Conservation (phyloP, 192 early-diverging fungal species). For the Spizellomyces punctatus region DNA sequence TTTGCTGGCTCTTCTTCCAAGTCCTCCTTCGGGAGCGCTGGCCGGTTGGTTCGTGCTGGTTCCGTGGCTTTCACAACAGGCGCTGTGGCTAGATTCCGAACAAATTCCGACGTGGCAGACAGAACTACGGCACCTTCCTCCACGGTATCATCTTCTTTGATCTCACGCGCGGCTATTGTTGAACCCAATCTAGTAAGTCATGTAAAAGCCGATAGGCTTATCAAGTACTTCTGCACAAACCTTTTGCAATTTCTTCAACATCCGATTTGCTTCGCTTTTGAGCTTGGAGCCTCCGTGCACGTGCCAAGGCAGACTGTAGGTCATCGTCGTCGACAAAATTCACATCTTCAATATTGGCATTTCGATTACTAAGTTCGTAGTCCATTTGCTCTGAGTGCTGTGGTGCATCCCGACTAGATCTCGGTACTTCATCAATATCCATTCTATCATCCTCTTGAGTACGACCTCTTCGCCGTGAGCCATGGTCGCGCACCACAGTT, state of each 20-base stretch:
- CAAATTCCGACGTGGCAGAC: constrained; percentile 89
- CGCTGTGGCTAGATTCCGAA: constrained; percentile 58
- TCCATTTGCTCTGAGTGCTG: constrained; percentile 24
- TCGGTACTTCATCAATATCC: constrained; percentile 37
- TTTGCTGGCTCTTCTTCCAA: constrained; percentile 6
- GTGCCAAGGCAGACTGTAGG: constrained; percentile 80
- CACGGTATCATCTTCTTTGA: constrained; percentile 24
- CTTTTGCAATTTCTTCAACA: constrained; percentile 66
- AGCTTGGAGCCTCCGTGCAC: constrained; percentile 64
- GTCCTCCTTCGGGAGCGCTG: constrained; percentile 24
- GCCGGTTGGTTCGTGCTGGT: constrained; percentile 5
- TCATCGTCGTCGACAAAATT: constrained; percentile 97
- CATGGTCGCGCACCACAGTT: constrained; percentile 29
- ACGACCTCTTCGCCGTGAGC: constrained; percentile 14
- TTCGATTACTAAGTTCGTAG: constrained; percentile 37
- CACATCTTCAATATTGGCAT: constrained; percentile 47
- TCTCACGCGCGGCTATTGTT: constrained; percentile 27
- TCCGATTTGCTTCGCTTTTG: constrained; percentile 39
- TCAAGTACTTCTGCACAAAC: constrained; percentile 27
- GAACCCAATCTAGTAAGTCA: neutral
- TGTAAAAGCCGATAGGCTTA: constrained; percentile 1
- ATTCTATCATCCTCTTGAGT: constrained; percentile 53
- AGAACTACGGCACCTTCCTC: constrained; percentile 58
- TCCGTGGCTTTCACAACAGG: constrained; percentile 26
- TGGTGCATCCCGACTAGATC: neutral